These are phyloP conservation scores for Amanita muscaria DNA, from an alignment of 768 basidiomycete genomes.

Conservation along the genomic window DNA sequence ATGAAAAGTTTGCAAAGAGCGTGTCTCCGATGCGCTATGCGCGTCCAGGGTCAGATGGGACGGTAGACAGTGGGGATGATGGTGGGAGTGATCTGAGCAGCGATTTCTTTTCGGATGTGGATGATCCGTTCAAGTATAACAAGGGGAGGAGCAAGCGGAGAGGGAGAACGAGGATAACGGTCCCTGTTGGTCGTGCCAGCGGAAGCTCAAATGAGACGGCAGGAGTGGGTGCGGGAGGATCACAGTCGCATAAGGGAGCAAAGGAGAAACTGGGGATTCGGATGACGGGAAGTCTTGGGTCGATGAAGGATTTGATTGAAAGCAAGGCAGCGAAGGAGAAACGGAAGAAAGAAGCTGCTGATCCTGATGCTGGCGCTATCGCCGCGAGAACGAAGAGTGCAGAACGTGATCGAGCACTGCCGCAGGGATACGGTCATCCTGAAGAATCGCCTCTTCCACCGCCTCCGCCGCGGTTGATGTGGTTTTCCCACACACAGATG, in stretches of 20 bases:
- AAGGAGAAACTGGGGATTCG: not conserved
- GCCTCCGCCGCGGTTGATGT: no score
- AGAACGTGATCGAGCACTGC: not conserved
- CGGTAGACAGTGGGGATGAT: not conserved
- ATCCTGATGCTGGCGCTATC: no score
- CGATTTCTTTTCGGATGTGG: slow-evolving; percentile 6
- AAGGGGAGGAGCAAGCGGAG: slow-evolving; percentile 8
- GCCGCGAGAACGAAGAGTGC: not conserved
- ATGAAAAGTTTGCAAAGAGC: slow-evolving; percentile 7
- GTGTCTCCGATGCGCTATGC: slow-evolving; percentile 20
- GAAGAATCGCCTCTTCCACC: no score
- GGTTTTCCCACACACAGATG: no score
- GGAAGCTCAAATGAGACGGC: not conserved
- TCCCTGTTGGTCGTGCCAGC: not conserved
- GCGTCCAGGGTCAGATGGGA: slow-evolving; percentile 11
- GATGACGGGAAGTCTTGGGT: slow-evolving; percentile 2
- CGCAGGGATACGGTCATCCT: no score
- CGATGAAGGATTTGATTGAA: not conserved
- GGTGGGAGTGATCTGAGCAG: not conserved
- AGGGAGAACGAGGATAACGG: slow-evolving; percentile 2
- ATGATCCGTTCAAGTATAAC: slow-evolving; percentile 9
- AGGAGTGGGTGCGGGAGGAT: no score
- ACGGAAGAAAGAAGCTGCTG: not conserved
- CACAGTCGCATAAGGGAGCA: no score
- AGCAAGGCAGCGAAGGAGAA: not conserved